Evolutionary conservation across 2,329 filamentous ascomycete species (phyloP).

Genomic region (Decorospora gaudefroyi): DNA sequence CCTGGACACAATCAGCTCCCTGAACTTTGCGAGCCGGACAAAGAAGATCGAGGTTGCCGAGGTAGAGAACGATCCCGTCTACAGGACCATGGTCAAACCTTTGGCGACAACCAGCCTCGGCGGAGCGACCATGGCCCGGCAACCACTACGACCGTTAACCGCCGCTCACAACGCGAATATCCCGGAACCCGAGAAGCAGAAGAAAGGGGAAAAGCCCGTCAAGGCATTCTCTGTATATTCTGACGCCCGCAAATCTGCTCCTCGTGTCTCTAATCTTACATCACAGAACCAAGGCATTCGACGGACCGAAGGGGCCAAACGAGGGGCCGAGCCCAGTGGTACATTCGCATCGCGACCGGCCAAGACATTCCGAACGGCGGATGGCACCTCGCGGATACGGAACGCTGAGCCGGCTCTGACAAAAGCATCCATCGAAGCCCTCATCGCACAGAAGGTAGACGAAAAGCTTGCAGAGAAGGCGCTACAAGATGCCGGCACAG

Average conservation of each 20-base stretch:
- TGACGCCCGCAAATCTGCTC: slow-evolving; percentile 56
- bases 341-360: slow-evolving; percentile 46
- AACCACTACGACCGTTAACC: slow-evolving; percentile 77
- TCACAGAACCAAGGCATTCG: slow-evolving; percentile 43
- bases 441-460: slow-evolving; percentile 89
- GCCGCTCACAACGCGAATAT: slow-evolving; percentile 75
- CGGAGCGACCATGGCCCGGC: slow-evolving; percentile 59
- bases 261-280: slow-evolving; percentile 36
- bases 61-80: slow-evolving; percentile 92
- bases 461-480: slow-evolving; percentile 83
- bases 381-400: slow-evolving; percentile 40
- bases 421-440: slow-evolving; percentile 78
- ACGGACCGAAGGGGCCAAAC: slow-evolving; percentile 52
- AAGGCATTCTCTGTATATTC: slow-evolving; percentile 89
- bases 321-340: slow-evolving; percentile 48
- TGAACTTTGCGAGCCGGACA: slow-evolving; percentile 92
- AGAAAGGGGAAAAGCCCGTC: slow-evolving; percentile 67
- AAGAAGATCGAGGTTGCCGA: slow-evolving; percentile 96
- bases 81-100: slow-evolving; percentile 53
- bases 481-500: slow-evolving; percentile 58
- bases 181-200: slow-evolving; percentile 57
- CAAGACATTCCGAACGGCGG: slow-evolving; percentile 47
- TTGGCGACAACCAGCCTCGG: slow-evolving; percentile 42
- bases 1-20: slow-evolving; percentile 86
- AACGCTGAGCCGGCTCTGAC: slow-evolving; percentile 49